Conservation (phyloP, 495 filamentous ascomycete genomes). For the Monascus purpureus region DNA sequence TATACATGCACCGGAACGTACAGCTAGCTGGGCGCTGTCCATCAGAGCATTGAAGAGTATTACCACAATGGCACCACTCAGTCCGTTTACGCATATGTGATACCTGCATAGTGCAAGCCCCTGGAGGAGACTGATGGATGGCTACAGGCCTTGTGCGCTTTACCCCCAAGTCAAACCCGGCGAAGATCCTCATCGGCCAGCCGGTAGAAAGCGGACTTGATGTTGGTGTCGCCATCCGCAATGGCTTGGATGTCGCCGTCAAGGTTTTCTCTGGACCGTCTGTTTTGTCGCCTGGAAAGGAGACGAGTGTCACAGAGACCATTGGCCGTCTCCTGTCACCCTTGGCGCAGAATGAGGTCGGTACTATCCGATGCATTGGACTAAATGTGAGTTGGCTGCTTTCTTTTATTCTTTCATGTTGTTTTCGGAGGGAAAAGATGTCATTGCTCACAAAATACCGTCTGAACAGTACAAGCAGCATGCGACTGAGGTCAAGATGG, state of each 20-base stretch:
- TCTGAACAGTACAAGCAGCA: background rate
- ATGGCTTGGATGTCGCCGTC: constrained; percentile 40
- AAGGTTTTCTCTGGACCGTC: constrained; percentile 41
- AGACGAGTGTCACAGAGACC: constrained; percentile 31
- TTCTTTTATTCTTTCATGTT: background rate
- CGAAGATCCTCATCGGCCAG: constrained; percentile 41
- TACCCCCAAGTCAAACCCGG: constrained; percentile 35
- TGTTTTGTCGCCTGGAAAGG: constrained; percentile 34
- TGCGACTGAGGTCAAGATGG: no score
- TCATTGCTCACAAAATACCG: background rate
- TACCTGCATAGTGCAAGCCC: no score
- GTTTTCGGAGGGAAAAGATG: background rate
- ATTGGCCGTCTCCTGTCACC: constrained; percentile 43
- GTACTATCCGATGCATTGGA: constrained; percentile 54
- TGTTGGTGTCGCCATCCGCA: constrained; percentile 39
- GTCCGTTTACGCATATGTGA: no score
- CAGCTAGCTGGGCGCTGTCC: no score
- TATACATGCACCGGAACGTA: no score
- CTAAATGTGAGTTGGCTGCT: constrained; percentile 40
- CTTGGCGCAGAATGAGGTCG: constrained; percentile 29
- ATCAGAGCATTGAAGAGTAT: no score
- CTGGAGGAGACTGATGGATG: no score
- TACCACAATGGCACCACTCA: no score
- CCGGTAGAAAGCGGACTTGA: constrained; percentile 38
- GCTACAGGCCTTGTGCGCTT: constrained; percentile 47